Percentiles rank a stretch among this genome's conserved stretches.
Conservation (phyloP, 2,329 filamentous ascomycete species). For the Cercospora sp. region DNA sequence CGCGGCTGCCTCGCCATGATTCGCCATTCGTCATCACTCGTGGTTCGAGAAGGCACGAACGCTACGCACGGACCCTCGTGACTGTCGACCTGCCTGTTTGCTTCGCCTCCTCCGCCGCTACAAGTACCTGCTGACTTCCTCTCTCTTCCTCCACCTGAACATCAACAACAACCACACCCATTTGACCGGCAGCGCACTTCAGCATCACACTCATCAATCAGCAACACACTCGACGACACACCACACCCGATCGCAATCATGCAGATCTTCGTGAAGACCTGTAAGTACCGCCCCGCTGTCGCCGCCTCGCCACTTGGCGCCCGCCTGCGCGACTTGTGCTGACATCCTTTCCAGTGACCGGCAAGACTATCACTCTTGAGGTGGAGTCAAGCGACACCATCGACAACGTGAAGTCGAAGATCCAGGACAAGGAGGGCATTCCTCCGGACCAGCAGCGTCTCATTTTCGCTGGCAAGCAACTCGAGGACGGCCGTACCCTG, state of each 20-base stretch:
- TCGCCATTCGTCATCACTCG: constrained; percentile 8
- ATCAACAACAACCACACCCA: constrained; percentile 13
- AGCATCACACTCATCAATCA: constrained; percentile 12
- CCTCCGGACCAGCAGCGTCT: constrained; percentile 93
- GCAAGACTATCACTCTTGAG: constrained; percentile 68
- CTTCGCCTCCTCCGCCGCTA: constrained; percentile 4
- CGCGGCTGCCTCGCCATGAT: not conserved
- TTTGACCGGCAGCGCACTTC: constrained; percentile 10
- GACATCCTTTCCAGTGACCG: constrained; percentile 54
- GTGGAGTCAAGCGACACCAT: constrained; percentile 79
- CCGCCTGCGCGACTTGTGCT: constrained; percentile 32
- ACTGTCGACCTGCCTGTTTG: constrained; percentile 5
- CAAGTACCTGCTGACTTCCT: constrained; percentile 9
- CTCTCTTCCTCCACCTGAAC: constrained; percentile 12
- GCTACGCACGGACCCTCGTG: not conserved
- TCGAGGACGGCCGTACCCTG: constrained; percentile 89
- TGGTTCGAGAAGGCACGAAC: not conserved
- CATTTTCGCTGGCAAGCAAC: constrained; percentile 94
- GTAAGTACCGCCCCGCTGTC: constrained; percentile 57
- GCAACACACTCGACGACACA: constrained; percentile 23
- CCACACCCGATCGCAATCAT: constrained; percentile 50
- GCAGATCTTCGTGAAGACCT: constrained; percentile 99
- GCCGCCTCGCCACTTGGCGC: constrained; percentile 22
- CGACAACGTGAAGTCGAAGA: constrained; percentile 96
- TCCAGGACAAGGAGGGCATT: constrained; percentile 97